A percentile compares a stretch with the other conserved stretches of the same genome.
These are phyloP conservation scores for Wickerhamomyces xylosicus DNA, from an alignment of 805 yeast genomes.

Conservation along the genomic window DNA sequence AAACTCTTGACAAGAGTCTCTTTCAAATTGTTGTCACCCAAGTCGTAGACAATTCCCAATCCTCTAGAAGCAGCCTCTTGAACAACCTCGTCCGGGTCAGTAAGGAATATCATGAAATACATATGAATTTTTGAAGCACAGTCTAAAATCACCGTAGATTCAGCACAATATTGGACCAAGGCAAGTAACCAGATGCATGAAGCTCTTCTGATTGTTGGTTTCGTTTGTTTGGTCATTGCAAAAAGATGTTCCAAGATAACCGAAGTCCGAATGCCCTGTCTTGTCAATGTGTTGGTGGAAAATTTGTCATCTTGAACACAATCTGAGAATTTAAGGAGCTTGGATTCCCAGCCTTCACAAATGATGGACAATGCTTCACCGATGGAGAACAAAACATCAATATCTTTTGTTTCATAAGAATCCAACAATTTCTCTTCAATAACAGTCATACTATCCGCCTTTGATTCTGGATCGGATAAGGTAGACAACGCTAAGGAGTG, in stretches of 20 bases:
- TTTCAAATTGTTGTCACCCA: slow-evolving; percentile 56
- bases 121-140: slow-evolving; percentile 55
- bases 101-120: slow-evolving; percentile 66
- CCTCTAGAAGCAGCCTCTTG: slow-evolving; percentile 93
- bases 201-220: slow-evolving; percentile 65
- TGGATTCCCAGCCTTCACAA: slow-evolving; percentile 70
- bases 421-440: slow-evolving; percentile 36
- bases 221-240: slow-evolving; percentile 45
- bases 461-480: slow-evolving; percentile 21
- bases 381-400: slow-evolving; percentile 64
- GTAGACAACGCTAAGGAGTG: slow-evolving; percentile 47
- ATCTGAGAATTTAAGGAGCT: slow-evolving; percentile 35
- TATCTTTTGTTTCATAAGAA: slow-evolving; percentile 54
- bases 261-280: slow-evolving; percentile 7
- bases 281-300: slow-evolving; percentile 1
- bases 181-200: slow-evolving; percentile 84
- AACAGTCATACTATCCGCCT: slow-evolving; percentile 19
- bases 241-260: slow-evolving; percentile 40
- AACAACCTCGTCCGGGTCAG: slow-evolving; percentile 76
- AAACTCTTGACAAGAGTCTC: slow-evolving; percentile 67
- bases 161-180: slow-evolving; percentile 63
- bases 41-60: slow-evolving; percentile 67
- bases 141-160: slow-evolving; percentile 26
- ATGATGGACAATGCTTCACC: slow-evolving; percentile 78
- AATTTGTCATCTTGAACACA: slow-evolving; percentile 37